Conservation (phyloP, 31 red algal species). For the Asparagopsis taxiformis region DNA sequence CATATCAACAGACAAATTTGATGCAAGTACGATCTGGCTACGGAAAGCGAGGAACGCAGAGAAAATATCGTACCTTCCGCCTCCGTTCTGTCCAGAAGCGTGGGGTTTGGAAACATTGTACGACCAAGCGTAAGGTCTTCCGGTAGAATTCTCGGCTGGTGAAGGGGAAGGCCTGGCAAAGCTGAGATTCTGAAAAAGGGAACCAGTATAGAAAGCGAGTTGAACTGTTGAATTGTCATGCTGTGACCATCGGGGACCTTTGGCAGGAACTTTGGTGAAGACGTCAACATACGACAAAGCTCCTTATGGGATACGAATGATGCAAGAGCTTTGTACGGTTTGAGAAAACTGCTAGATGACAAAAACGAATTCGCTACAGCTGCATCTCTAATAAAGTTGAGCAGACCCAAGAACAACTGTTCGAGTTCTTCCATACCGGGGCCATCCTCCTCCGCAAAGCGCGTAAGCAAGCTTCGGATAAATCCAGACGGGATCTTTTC, state of each 20-base stretch:
- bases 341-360: conserved; percentile 59
- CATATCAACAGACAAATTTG: conserved; percentile 79
- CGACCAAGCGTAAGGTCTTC: conserved; percentile 75
- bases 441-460: conserved; percentile 57
- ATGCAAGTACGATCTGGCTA: conserved; percentile 62
- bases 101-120: conserved; percentile 82
- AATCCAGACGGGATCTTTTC: conserved; percentile 74
- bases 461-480: conserved; percentile 54
- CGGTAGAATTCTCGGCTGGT: conserved; percentile 27
- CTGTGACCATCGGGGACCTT: conserved; percentile 11
- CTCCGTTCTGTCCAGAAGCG: conserved; percentile 38
- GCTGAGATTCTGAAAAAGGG: conserved; percentile 88
- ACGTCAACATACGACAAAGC: conserved; percentile 52
- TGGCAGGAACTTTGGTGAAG: conserved; percentile 46
- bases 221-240: conserved; percentile 28
- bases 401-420: conserved; percentile 53
- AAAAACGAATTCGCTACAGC: conserved; percentile 28
- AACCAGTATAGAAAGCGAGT: conserved; percentile 41
- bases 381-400: conserved; percentile 14
- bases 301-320: conserved; percentile 57
- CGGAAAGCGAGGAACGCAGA: conserved; percentile 78
- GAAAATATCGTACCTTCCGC: conserved; percentile 72
- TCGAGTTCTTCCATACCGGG: conserved; percentile 44
- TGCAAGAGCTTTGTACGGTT: conserved; percentile 45
- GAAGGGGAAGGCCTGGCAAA: conserved; percentile 67